Evolutionary conservation across 805 yeast species (phyloP), one percentile per base, ranked within the genome.

Genomic region (Saccharomycopsis javanensis): DNA sequence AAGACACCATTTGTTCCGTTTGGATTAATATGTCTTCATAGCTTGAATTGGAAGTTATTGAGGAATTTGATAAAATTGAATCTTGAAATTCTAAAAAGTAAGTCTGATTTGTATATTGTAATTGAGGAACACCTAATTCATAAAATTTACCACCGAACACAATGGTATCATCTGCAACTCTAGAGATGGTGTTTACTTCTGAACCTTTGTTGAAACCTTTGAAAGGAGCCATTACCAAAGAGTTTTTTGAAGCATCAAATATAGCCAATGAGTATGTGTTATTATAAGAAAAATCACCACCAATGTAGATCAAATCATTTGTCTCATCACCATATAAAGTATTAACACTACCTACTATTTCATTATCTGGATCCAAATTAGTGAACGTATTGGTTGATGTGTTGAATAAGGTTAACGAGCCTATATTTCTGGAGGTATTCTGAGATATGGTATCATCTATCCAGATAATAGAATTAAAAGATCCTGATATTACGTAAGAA

Each of bases 101-200:
- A 15, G 70, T 61, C 15, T 72, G 64, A 59, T 63, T 64, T 1
- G 62, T 57, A 13, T 51, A 61, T 20, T 72, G 72, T 46, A 79
- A 71, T 33, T 74, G 70, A 4, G 68, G 64, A 56, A 82, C 70
- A 6, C 88, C 88, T 48, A 89, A 71, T 8, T 85, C 79, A 57
- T 73, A 65, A 66, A 94, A 90, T 2, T 71, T 59, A 11, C 99
- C 99, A 1, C 94, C 92, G 71, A 90, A 92, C 11, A 94, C 67
- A 6, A 94, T 74, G 38, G 79, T 82, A 45, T 68, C 68, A 10
- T 69, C 64, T 38, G 74, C 75, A 52, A 80, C 66, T 60, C 76
- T 75, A 0, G 79, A 62, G 16, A 94, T 90, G 6, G 91, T 73
- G 60, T 82, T 80, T 13, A 94, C 79, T 0, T 64, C 59, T 0